Percentiles rank a stretch among this genome's conserved stretches.
Evolutionary conservation across 495 filamentous ascomycete genomes (phyloP).

Genomic region (Xylaria nigripes): DNA sequence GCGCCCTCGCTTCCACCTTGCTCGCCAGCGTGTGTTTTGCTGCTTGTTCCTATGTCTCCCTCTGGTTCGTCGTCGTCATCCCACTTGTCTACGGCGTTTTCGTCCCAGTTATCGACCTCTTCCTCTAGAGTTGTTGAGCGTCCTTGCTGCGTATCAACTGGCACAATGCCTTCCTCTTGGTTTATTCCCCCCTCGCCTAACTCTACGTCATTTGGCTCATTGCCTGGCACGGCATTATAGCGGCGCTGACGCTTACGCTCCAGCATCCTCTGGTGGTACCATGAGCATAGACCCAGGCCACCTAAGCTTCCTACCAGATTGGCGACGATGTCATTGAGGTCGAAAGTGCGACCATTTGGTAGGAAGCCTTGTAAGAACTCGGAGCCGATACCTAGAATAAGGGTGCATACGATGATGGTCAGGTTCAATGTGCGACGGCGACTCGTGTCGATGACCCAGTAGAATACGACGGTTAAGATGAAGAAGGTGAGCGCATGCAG

Average conservation of each 20-base stretch:
- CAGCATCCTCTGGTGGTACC: conserved; percentile 94
- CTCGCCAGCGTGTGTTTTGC: conserved; percentile 19
- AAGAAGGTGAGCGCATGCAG: conserved; percentile 89
- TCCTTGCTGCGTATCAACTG: conserved; percentile 15
- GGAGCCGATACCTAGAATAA: conserved; percentile 67
- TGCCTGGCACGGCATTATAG: conserved; percentile 53
- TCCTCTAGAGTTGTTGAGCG: conserved; percentile 49
- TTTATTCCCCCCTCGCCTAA: conserved; percentile 47
- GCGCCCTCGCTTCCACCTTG: conserved; percentile 19
- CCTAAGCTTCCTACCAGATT: conserved; percentile 73
- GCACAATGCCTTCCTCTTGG: conserved; percentile 45
- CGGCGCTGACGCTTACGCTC: conserved; percentile 73
- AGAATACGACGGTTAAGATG: conserved; percentile 77
- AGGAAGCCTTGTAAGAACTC: conserved; percentile 77
- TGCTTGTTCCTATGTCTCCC: conserved; percentile 27
- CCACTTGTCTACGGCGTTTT: conserved; percentile 69
- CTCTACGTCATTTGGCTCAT: conserved; percentile 44
- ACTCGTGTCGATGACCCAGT: conserved; percentile 92
- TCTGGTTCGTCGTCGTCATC: conserved; percentile 50
- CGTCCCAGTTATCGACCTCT: conserved; percentile 77
- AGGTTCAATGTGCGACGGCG: conserved; percentile 76
- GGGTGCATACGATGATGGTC: conserved; percentile 72
- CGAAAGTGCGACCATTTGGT: conserved; percentile 76
- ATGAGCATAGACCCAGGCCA: conserved; percentile 65
- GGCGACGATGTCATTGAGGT: conserved; percentile 76